Conservation (phyloP, 1,284 basidiomycete species). For the Amylostereum areolatum region DNA sequence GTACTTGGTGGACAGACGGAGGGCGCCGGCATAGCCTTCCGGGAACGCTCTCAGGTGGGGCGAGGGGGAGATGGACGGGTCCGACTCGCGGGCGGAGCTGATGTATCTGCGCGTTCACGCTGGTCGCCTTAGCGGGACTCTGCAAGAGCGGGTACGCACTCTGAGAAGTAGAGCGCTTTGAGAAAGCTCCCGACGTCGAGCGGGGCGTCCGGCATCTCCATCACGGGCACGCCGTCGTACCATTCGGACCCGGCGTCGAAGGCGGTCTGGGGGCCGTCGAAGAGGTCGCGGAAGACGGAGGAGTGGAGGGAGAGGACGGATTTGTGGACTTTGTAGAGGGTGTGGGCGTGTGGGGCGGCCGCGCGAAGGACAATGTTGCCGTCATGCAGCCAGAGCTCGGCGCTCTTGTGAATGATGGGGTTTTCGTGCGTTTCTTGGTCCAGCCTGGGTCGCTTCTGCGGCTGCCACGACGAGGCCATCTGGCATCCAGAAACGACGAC, state of each 20-base stretch:
- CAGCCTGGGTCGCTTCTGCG: too few relatives aligned
- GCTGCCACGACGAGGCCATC: too few relatives aligned
- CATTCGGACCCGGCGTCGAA: neutral
- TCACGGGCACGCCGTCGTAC: neutral
- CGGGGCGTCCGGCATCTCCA: neutral
- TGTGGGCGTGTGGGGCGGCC: neutral
- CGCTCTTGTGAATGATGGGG: too few relatives aligned
- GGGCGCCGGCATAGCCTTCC: neutral
- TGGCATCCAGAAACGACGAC: too few relatives aligned
- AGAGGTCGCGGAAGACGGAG: neutral
- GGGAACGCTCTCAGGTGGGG: neutral
- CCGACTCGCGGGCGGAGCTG: too few relatives aligned
- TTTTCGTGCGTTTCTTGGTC: too few relatives aligned
- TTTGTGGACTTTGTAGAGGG: neutral
- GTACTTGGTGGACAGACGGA: neutral
- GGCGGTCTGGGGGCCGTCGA: neutral
- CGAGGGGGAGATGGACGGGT: too few relatives aligned
- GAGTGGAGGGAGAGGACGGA: neutral
- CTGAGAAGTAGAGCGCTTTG: neutral
- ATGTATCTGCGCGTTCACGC: too few relatives aligned
- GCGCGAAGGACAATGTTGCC: neutral
- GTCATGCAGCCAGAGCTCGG: neutral
- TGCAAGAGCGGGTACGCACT: neutral
- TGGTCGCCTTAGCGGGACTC: too few relatives aligned
- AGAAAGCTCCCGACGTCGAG: neutral